phyloP scores from a whole-genome alignment of 2,329 filamentous ascomycete genomes.

The Pseudocercospora crystallina region DNA sequence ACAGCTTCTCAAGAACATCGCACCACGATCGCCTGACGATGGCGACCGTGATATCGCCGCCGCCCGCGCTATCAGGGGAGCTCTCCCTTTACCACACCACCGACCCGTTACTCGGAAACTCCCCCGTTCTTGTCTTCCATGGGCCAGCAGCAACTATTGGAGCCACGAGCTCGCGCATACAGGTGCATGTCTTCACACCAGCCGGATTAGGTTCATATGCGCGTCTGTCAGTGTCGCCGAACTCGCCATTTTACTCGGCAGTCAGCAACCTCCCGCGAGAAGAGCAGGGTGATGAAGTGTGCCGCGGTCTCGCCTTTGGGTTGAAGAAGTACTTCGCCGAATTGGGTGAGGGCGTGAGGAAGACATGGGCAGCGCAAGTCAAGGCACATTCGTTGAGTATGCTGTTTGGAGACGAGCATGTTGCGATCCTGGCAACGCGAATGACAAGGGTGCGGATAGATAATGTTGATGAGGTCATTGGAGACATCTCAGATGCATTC shows the following conservation, averaged over 20 bases:
- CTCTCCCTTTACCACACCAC: slow-evolving; percentile 86
- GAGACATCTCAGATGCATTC: slow-evolving; percentile 71
- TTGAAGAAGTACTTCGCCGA: slow-evolving; percentile 93
- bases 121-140: slow-evolving; percentile 86
- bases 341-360: slow-evolving; percentile 74
- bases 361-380: slow-evolving; percentile 59
- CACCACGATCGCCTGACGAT: slow-evolving; percentile 48
- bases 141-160: slow-evolving; percentile 74
- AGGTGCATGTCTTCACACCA: slow-evolving; percentile 86
- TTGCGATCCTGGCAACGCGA: slow-evolving; percentile 80
- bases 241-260: slow-evolving; percentile 84
- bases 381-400: slow-evolving; percentile 58
- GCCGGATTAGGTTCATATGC: slow-evolving; percentile 88
- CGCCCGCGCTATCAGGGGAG: slow-evolving; percentile 73
- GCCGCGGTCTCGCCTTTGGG: slow-evolving; percentile 85
- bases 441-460: slow-evolving; percentile 72
- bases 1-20: not conserved
- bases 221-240: slow-evolving; percentile 88
- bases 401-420: slow-evolving; percentile 88
- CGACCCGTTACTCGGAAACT: slow-evolving; percentile 77
- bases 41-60: slow-evolving; percentile 78
- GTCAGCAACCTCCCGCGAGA: slow-evolving; percentile 89
- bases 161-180: slow-evolving; percentile 89
- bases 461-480: slow-evolving; percentile 69
- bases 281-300: slow-evolving; percentile 92